Conservation (phyloP, 306 rosid species). For the Rubus idaeus region DNA sequence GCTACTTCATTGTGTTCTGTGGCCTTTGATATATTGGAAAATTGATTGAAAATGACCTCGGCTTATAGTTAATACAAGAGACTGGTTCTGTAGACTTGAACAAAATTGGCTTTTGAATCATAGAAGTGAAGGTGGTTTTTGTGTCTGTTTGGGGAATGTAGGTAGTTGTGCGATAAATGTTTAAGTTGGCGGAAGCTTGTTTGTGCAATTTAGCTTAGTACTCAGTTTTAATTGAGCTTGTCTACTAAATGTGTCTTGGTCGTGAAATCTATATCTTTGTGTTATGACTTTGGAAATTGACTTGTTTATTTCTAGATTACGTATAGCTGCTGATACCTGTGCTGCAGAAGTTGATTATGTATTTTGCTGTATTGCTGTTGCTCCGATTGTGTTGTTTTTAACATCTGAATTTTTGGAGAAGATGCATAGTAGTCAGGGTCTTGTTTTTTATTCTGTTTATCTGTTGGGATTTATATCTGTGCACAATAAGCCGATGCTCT, state of each 20-base stretch:
- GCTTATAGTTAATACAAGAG: background rate
- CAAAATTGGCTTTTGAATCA: background rate
- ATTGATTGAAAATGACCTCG: no score
- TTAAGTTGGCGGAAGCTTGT: background rate
- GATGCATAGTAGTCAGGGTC: no score
- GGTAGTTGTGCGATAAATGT: background rate
- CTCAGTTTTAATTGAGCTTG: background rate
- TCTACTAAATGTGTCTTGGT: background rate
- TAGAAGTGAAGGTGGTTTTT: background rate
- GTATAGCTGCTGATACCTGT: background rate
- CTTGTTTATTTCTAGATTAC: background rate
- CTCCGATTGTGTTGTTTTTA: background rate
- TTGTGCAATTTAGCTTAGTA: background rate
- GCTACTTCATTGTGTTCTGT: background rate
- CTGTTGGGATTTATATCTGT: background rate
- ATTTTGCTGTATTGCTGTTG: no score
- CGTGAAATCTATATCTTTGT: no score
- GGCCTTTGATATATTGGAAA: background rate
- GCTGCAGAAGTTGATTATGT: no score
- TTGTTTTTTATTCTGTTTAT: no score
- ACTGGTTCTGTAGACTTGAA: no score
- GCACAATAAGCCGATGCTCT: slow-evolving; percentile 17
- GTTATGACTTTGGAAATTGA: background rate
- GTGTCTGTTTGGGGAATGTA: background rate
- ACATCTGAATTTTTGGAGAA: background rate